Conservation (phyloP, 768 basidiomycete genomes). For the Russula sp. region DNA sequence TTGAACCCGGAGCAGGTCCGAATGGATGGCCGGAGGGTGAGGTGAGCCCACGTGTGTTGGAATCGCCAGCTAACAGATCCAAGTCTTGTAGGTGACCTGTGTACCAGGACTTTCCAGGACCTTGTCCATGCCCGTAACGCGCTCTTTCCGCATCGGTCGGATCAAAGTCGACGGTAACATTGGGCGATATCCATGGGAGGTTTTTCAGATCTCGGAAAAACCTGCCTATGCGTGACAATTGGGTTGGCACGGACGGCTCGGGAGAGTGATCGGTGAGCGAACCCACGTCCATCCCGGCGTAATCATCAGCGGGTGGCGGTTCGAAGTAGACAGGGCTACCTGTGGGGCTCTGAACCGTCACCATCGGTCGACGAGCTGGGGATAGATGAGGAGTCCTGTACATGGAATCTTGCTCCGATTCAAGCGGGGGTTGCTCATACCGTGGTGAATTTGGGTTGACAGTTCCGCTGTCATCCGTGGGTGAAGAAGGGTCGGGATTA, state of each 20-base stretch:
- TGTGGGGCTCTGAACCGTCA: constrained; percentile 27
- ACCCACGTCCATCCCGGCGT: constrained; percentile 30
- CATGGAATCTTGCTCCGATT: neutral
- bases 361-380: constrained; percentile 20
- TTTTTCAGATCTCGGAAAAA: constrained; percentile 29
- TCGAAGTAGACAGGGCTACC: constrained; percentile 24
- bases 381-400: constrained; percentile 7
- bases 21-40: constrained; percentile 18
- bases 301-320: constrained; percentile 21
- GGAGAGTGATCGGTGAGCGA: constrained; percentile 5
- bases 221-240: constrained; percentile 25
- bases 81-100: constrained; percentile 20
- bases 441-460: constrained; percentile 1
- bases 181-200: constrained; percentile 29
- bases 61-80: constrained; percentile 21
- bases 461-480: constrained; percentile 15
- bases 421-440: neutral
- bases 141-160: constrained; percentile 20
- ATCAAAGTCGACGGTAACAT: constrained; percentile 28
- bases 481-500: constrained; percentile 27
- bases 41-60: constrained; percentile 14
- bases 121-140: constrained; percentile 6
- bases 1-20: constrained; percentile 15
- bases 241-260: constrained; percentile 21
- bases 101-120: constrained; percentile 27